Conservation (phyloP, 2,329 filamentous ascomycete species). For the Fusarium redolens region DNA sequence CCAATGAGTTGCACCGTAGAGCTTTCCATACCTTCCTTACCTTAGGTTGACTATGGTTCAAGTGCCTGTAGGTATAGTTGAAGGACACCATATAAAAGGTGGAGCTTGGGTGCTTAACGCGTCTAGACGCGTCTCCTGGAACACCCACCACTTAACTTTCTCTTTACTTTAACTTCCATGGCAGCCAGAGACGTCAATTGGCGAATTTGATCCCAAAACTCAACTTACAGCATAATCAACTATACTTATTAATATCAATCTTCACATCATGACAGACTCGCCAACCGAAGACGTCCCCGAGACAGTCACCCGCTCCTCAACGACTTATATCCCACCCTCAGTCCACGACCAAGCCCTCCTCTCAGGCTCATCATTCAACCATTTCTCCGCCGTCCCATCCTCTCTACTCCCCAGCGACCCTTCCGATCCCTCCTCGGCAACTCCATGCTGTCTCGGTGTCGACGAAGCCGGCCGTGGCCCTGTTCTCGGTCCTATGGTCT, state of each 20-base stretch:
- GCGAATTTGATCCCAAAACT: neutral
- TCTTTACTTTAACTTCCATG: slow-evolving; percentile 2
- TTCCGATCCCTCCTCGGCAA: slow-evolving; percentile 49
- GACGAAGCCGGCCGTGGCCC: slow-evolving; percentile 95
- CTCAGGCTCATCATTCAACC: slow-evolving; percentile 74
- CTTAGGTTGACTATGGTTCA: neutral
- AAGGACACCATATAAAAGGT: slow-evolving; percentile 2
- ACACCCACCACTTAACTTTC: neutral
- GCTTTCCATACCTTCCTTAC: neutral
- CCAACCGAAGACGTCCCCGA: slow-evolving; percentile 50
- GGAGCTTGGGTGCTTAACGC: slow-evolving; percentile 32
- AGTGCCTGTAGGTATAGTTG: neutral
- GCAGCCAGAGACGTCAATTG: slow-evolving; percentile 1
- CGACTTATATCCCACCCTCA: slow-evolving; percentile 74
- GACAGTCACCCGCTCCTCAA: slow-evolving; percentile 15
- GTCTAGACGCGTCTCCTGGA: slow-evolving; percentile 34
- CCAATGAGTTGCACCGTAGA: neutral
- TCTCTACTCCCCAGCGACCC: slow-evolving; percentile 62
- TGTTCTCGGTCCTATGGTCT: slow-evolving; percentile 86
- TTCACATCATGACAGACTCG: slow-evolving; percentile 54
- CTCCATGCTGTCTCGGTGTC: slow-evolving; percentile 80
- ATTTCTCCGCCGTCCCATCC: slow-evolving; percentile 76
- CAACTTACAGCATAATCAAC: neutral
- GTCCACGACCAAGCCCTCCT: slow-evolving; percentile 68
- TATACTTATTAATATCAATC: neutral